Conservation (phyloP, 108 stramenopile species). For the Conticribra weissflogii region DNA sequence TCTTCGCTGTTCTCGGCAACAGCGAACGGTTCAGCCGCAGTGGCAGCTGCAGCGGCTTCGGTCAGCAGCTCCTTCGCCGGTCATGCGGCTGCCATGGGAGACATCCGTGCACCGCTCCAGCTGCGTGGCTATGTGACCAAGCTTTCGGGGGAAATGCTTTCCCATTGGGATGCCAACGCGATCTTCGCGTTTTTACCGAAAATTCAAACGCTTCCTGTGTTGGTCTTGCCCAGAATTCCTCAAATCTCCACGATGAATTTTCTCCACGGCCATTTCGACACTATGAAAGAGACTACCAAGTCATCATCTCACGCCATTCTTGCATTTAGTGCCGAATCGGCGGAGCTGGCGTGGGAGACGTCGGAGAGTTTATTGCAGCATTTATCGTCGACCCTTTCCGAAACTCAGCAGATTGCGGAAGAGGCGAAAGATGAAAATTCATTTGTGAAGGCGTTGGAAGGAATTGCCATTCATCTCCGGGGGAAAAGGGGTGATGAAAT, state of each 20-base stretch:
- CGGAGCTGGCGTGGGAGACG: constrained; percentile 34
- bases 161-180: too few relatives aligned
- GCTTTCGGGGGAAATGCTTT: too few relatives aligned
- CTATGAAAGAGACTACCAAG: neutral
- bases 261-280: neutral
- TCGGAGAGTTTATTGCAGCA: constrained; percentile 10
- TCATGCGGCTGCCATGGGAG: too few relatives aligned
- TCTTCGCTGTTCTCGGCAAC: too few relatives aligned
- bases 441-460: neutral
- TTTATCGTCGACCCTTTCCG: neutral
- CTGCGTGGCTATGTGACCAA: too few relatives aligned
- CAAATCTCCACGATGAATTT: neutral
- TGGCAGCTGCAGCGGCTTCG: too few relatives aligned
- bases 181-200: too few relatives aligned
- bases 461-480: neutral
- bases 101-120: too few relatives aligned
- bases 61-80: too few relatives aligned
- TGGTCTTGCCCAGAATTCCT: too few relatives aligned
- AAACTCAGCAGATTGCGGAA: neutral
- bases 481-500: neutral
- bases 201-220: too few relatives aligned
- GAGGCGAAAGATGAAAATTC: neutral
- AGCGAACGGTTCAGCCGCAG: too few relatives aligned
- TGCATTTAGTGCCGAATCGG: constrained; percentile 14
- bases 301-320: neutral